phyloP scores from a whole-genome alignment of 805 yeast genomes.

The Saccharomycopsis sp. region DNA sequence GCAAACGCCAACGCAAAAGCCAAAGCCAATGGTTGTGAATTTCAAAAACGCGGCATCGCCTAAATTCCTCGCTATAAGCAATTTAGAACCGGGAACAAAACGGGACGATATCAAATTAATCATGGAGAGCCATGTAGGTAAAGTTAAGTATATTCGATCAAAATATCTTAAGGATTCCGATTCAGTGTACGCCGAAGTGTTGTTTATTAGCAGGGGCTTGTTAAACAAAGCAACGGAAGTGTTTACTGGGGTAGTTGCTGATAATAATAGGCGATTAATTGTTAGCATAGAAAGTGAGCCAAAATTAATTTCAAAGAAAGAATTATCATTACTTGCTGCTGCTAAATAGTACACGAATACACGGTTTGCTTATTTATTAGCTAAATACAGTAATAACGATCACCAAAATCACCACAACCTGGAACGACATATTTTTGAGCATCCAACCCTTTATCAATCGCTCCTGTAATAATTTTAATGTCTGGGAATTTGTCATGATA shows the following conservation, averaged over 20 bases:
- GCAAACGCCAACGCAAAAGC: background rate
- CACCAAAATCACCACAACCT: slow-evolving; percentile 97
- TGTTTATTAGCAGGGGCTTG: background rate
- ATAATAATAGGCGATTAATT: slow-evolving; percentile 7
- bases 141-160: background rate
- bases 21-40: slow-evolving; percentile 1
- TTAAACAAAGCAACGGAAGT: slow-evolving; percentile 1
- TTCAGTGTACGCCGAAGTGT: slow-evolving; percentile 1
- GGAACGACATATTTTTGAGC: slow-evolving; percentile 83
- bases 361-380: background rate
- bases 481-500: slow-evolving; percentile 76
- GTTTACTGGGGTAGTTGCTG: slow-evolving; percentile 9
- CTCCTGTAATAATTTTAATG: slow-evolving; percentile 88
- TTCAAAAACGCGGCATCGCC: background rate
- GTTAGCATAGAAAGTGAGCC: slow-evolving; percentile 1
- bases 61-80: background rate
- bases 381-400: slow-evolving; percentile 88
- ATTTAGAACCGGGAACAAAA: slow-evolving; percentile 6
- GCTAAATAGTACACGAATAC: background rate
- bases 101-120: slow-evolving; percentile 1
- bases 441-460: slow-evolving; percentile 80
- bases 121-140: background rate
- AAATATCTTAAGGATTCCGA: background rate
- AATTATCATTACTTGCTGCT: background rate
- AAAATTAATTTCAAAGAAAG: background rate